Percentiles rank a stretch among this genome's conserved stretches.
These are phyloP conservation scores for Ceratocystis lukuohia DNA, from an alignment of 2,329 filamentous ascomycete genomes.

Conservation along the genomic window DNA sequence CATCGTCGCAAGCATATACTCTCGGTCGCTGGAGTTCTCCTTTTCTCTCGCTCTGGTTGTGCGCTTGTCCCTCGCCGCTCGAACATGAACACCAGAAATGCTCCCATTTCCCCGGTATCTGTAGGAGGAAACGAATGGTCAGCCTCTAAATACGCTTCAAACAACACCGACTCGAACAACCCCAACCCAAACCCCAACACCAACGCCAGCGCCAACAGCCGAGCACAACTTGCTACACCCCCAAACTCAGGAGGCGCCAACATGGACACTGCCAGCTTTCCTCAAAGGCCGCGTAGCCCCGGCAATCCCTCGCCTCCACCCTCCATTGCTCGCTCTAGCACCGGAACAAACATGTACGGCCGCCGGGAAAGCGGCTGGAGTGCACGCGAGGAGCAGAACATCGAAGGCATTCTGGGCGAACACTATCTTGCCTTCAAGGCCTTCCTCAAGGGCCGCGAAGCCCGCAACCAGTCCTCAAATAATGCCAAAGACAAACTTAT, in stretches of 20 bases:
- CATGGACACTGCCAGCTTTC: slow-evolving; percentile 48
- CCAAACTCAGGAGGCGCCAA: slow-evolving; percentile 53
- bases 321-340: slow-evolving; percentile 75
- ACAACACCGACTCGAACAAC: slow-evolving; percentile 31
- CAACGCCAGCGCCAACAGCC: slow-evolving; percentile 40
- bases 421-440: slow-evolving; percentile 70
- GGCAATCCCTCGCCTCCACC: slow-evolving; percentile 71
- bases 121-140: slow-evolving; percentile 76
- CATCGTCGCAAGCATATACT: background rate
- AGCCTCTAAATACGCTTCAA: slow-evolving; percentile 47
- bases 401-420: slow-evolving; percentile 52
- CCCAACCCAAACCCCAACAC: slow-evolving; percentile 38
- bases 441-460: slow-evolving; percentile 66
- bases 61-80: background rate
- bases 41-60: background rate
- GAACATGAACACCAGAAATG: slow-evolving; percentile 60
- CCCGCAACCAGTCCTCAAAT: slow-evolving; percentile 57
- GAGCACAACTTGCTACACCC: slow-evolving; percentile 51
- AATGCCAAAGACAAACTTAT: slow-evolving; percentile 90
- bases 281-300: slow-evolving; percentile 41
- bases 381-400: slow-evolving; percentile 41
- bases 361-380: slow-evolving; percentile 53
- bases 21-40: background rate
- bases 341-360: slow-evolving; percentile 58
- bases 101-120: slow-evolving; percentile 69